Percentiles rank a stretch among this genome's conserved stretches.
phyloP scores from a whole-genome alignment of 345 rosid genomes.

The Boechera retrofracta region DNA sequence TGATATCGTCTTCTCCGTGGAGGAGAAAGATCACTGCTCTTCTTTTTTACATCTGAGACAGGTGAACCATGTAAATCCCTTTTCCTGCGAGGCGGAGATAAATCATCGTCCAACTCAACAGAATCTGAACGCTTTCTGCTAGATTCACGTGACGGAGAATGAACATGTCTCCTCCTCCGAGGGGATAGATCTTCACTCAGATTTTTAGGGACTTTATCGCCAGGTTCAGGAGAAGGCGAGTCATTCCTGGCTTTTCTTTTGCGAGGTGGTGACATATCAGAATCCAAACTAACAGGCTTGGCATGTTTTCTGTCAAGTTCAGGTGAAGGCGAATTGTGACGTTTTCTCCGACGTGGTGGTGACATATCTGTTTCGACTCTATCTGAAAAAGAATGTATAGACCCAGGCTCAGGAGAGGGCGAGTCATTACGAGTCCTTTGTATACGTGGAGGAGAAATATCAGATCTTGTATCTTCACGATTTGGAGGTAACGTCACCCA shows the following conservation, averaged over 20 bases:
- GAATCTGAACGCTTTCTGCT: slow-evolving; percentile 40
- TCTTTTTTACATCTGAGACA: slow-evolving; percentile 42
- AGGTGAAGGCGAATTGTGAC: slow-evolving; percentile 55
- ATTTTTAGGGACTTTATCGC: slow-evolving; percentile 30
- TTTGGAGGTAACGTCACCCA: slow-evolving; percentile 73
- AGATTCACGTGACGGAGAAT: slow-evolving; percentile 31
- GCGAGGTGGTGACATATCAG: slow-evolving; percentile 58
- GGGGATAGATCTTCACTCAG: slow-evolving; percentile 55
- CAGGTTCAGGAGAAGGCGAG: slow-evolving; percentile 46
- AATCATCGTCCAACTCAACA: slow-evolving; percentile 41
- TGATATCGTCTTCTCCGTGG: slow-evolving; percentile 39
- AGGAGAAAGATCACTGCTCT: slow-evolving; percentile 39
- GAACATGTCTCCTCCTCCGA: slow-evolving; percentile 45
- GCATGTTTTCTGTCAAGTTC: slow-evolving; percentile 30
- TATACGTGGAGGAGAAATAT: slow-evolving; percentile 70
- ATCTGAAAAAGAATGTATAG: slow-evolving; percentile 33
- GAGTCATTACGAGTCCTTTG: slow-evolving; percentile 60
- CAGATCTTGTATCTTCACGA: slow-evolving; percentile 44
- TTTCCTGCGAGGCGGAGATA: slow-evolving; percentile 49
- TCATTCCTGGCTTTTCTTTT: slow-evolving; percentile 48
- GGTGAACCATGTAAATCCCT: slow-evolving; percentile 33
- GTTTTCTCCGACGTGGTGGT: slow-evolving; percentile 51
- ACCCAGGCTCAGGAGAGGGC: slow-evolving; percentile 61
- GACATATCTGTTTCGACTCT: slow-evolving; percentile 58
- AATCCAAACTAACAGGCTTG: slow-evolving; percentile 33